These are phyloP conservation scores for Ceratocystis eucalypticola DNA, from an alignment of 2,329 filamentous ascomycete genomes.

Conservation along the genomic window DNA sequence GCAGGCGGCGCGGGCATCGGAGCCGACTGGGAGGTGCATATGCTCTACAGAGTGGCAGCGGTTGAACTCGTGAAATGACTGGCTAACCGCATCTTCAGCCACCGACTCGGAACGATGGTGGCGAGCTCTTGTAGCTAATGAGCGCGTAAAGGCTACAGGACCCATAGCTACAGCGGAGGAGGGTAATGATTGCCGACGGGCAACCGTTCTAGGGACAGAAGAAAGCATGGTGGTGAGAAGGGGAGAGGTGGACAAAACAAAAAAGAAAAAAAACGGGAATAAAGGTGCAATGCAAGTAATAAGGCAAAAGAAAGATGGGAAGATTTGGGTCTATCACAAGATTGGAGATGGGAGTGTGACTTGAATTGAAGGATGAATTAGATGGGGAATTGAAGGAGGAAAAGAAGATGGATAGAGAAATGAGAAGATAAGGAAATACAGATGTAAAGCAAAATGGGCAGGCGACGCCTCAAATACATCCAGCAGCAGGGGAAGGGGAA, in stretches of 20 bases:
- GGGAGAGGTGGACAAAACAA: background rate
- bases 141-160: constrained; percentile 13
- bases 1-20: constrained; percentile 15
- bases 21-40: constrained; percentile 18
- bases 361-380: constrained; percentile 2
- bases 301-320: background rate
- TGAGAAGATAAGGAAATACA: constrained; percentile 1
- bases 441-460: constrained; percentile 5
- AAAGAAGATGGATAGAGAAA: background rate
- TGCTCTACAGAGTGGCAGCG: constrained; percentile 15
- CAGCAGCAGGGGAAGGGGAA: constrained; percentile 1
- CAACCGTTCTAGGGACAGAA: constrained; percentile 15
- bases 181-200: constrained; percentile 18
- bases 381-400: background rate
- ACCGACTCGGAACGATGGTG: constrained; percentile 14
- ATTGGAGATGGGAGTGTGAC: background rate
- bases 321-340: background rate
- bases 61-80: constrained; percentile 7
- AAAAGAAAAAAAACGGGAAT: background rate
- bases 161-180: constrained; percentile 15
- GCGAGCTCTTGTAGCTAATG: constrained; percentile 16
- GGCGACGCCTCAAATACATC: background rate
- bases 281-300: background rate
- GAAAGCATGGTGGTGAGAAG: constrained; percentile 13
- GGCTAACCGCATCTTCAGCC: constrained; percentile 2